These are phyloP conservation scores for Zygosaccharomyces siamensis DNA, from an alignment of 805 yeast genomes.

Conservation along the genomic window DNA sequence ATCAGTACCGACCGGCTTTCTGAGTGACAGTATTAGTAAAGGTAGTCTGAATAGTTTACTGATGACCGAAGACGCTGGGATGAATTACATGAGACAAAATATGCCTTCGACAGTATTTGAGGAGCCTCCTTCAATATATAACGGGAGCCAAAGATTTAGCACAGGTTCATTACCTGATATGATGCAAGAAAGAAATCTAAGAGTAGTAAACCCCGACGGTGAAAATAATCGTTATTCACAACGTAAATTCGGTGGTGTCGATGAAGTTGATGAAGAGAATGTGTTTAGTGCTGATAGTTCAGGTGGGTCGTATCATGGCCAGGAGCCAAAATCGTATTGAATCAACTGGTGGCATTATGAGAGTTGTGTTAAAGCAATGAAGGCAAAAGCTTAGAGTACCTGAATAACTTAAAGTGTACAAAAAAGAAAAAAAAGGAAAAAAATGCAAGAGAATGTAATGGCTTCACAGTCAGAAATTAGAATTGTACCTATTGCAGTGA, in stretches of 20 bases:
- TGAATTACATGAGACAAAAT: constrained; percentile 6
- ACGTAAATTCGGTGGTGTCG: constrained; percentile 7
- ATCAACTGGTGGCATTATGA: not conserved
- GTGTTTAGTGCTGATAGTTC: constrained; percentile 14
- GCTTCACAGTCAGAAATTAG: not conserved
- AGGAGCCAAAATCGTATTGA: constrained; percentile 10
- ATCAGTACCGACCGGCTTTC: constrained; percentile 12
- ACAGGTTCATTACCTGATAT: constrained; percentile 51
- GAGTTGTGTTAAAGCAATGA: not conserved
- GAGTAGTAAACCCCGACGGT: constrained; percentile 46
- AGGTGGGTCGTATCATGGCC: constrained; percentile 10
- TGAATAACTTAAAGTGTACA: no score
- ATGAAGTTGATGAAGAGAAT: constrained; percentile 13
- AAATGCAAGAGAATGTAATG: not conserved
- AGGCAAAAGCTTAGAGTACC: not conserved
- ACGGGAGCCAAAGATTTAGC: constrained; percentile 48
- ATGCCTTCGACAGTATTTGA: constrained; percentile 19
- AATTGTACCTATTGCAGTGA: not conserved
- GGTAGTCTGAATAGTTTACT: constrained; percentile 5
- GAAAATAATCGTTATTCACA: constrained; percentile 13
- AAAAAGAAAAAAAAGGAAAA: not conserved
- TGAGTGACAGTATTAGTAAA: constrained; percentile 13
- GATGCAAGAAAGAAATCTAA: constrained; percentile 39
- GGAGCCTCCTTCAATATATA: constrained; percentile 32
- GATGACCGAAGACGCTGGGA: constrained; percentile 3